A percentile compares a stretch with the other conserved stretches of the same genome.
Evolutionary conservation across 768 basidiomycete species (phyloP).

Genomic region (Chalciporus piperatus): DNA sequence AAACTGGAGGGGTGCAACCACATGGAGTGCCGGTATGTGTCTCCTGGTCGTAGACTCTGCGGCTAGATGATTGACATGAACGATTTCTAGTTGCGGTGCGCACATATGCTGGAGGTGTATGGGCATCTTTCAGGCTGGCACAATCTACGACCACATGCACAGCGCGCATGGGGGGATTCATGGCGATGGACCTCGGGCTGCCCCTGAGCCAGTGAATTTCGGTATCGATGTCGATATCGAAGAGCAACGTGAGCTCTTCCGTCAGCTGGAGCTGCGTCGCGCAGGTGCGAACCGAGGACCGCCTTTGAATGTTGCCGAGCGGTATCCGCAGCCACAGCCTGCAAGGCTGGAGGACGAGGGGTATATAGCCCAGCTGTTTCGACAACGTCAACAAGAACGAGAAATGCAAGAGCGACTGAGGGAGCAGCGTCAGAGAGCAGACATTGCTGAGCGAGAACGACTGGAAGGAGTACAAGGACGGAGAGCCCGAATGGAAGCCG

Average conservation of each 20-base stretch:
- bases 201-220: constrained; percentile 7
- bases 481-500: background rate
- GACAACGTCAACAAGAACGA: background rate
- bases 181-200: constrained; percentile 10
- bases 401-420: background rate
- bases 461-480: background rate
- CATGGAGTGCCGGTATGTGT: constrained; percentile 53
- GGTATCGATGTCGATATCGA: constrained; percentile 17
- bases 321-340: too few species aligned
- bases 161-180: constrained; percentile 31
- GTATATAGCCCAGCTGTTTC: background rate
- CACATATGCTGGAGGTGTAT: constrained; percentile 76
- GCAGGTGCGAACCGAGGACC: too few species aligned
- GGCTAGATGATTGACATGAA: background rate
- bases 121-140: constrained; percentile 32
- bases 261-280: constrained; percentile 14
- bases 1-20: constrained; percentile 76
- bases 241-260: constrained; percentile 20
- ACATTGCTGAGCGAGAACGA: background rate
- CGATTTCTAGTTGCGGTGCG: constrained; percentile 51
- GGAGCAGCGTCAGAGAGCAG: too few species aligned
- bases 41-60: too few species aligned
- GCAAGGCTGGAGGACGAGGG: background rate
- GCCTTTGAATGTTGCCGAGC: background rate
- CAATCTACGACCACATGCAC: constrained; percentile 41